These are phyloP conservation scores for Castanospermum australe DNA, from an alignment of 306 rosid genomes.

Conservation along the genomic window DNA sequence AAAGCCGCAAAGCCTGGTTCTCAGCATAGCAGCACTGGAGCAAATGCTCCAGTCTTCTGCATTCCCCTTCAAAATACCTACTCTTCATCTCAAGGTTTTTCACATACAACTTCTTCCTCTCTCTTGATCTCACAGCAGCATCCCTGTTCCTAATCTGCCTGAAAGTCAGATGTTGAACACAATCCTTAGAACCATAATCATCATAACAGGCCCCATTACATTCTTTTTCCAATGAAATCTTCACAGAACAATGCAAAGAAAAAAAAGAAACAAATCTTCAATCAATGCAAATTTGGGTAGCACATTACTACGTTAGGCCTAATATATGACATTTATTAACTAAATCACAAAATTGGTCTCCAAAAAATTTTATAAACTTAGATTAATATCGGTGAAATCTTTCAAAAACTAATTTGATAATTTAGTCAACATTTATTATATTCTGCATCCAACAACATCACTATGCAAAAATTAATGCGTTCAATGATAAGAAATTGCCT, in stretches of 20 bases:
- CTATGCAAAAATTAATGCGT: too few relatives aligned
- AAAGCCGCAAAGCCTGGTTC: constrained; percentile 76
- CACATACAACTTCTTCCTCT: constrained; percentile 79
- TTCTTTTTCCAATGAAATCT: background rate
- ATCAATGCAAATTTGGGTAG: background rate
- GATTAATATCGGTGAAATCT: too few relatives aligned
- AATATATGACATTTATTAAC: too few relatives aligned
- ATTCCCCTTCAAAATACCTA: constrained; percentile 84
- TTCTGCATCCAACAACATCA: background rate
- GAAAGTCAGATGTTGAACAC: constrained; percentile 24
- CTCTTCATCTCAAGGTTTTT: constrained; percentile 77
- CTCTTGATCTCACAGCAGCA: constrained; percentile 86
- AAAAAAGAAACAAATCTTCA: background rate
- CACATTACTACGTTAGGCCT: background rate
- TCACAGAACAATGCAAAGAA: background rate
- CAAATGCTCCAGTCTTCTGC: constrained; percentile 80
- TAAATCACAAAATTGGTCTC: too few relatives aligned
- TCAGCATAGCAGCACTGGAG: constrained; percentile 86
- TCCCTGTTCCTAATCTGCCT: constrained; percentile 94
- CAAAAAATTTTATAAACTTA: too few relatives aligned
- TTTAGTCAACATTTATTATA: background rate
- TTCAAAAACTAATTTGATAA: too few relatives aligned
- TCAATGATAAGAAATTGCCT: background rate
- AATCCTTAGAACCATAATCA: constrained; percentile 3
- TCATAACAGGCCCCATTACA: background rate